phyloP scores from a whole-genome alignment of 352 stramenopile species.

The Phytophthora fragariaefolia region DNA sequence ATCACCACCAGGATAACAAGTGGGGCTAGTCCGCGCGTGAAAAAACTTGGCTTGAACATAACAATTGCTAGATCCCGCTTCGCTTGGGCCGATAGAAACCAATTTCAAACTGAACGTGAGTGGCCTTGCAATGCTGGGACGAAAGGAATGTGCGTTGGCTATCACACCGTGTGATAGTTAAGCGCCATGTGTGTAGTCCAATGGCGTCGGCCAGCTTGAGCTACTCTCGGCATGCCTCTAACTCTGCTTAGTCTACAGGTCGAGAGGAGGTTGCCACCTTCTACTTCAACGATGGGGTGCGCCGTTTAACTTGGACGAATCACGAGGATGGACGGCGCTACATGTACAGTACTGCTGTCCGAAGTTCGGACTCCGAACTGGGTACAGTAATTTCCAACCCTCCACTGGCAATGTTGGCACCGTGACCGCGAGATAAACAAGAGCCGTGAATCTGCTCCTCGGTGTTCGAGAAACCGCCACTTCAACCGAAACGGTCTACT shows the following conservation, averaged over 20 bases:
- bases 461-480: conserved; percentile 23
- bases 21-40: not conserved
- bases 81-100: not conserved
- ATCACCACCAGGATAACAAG: not conserved
- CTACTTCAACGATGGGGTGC: conserved; percentile 29
- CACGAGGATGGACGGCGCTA: conserved; percentile 1
- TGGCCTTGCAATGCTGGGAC: no score
- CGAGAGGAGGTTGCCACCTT: not conserved
- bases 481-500: conserved; percentile 11
- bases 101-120: conserved; percentile 28
- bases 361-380: no score
- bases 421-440: conserved; percentile 10
- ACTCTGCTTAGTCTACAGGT: not conserved
- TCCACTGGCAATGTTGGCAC: no score
- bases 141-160: not conserved
- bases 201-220: conserved; percentile 5
- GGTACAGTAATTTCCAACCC: no score
- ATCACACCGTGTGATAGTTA: conserved; percentile 17
- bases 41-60: conserved; percentile 9
- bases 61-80: not conserved
- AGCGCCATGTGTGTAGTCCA: no score
- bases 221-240: no score
- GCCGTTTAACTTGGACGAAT: conserved; percentile 17
- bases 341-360: conserved; percentile 9
- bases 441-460: conserved; percentile 8